Evolutionary conservation across 345 rosid genomes (phyloP).

Genomic region (Aurinia saxatilis): DNA sequence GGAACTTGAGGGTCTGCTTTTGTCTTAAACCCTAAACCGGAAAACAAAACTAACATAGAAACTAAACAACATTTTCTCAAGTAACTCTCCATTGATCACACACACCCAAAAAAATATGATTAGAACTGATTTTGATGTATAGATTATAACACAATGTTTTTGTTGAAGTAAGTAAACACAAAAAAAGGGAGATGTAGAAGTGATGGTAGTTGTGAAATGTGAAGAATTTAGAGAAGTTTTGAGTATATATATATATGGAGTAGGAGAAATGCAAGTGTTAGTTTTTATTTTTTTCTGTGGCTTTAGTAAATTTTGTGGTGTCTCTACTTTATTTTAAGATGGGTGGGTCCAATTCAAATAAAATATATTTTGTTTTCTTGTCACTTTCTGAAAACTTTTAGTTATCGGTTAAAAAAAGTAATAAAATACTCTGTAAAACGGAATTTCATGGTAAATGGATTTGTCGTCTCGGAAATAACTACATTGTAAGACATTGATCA

Average conservation of each 20-base stretch:
- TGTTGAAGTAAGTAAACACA: background rate
- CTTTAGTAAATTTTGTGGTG: background rate
- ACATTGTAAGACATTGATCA: background rate
- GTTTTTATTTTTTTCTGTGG: background rate
- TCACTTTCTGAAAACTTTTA: background rate
- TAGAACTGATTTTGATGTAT: background rate
- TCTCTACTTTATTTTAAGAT: background rate
- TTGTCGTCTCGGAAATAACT: conserved; percentile 19
- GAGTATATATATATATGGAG: conserved; percentile 34
- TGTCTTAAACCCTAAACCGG: conserved; percentile 14
- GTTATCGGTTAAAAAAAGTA: background rate
- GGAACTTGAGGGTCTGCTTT: conserved; percentile 59
- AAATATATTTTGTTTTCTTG: background rate
- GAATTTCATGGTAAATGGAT: background rate
- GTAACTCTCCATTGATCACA: conserved; percentile 30
- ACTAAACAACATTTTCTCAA: conserved; percentile 24
- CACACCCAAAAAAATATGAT: background rate
- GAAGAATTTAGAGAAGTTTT: conserved; percentile 11
- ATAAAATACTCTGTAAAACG: background rate
- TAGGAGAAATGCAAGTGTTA: conserved; percentile 4
- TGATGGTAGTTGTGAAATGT: conserved; percentile 19
- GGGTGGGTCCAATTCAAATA: conserved; percentile 13
- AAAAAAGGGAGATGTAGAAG: background rate
- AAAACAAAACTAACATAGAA: conserved; percentile 8
- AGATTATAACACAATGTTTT: background rate